Evolutionary conservation across 768 basidiomycete genomes (phyloP).

Genomic region (Suillus ampliporus): DNA sequence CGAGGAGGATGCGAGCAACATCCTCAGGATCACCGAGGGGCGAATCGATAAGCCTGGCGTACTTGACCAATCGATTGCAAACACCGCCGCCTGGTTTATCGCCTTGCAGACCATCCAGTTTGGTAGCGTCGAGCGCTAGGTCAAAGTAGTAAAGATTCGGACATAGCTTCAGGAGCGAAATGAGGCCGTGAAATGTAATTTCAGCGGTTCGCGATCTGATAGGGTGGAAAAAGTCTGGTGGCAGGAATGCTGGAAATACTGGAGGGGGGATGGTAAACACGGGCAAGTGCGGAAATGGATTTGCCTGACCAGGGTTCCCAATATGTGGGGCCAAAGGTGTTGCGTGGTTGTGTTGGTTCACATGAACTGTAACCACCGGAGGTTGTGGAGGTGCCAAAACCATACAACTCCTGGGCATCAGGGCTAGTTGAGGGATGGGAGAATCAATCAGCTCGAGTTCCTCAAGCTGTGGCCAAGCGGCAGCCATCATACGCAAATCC

Average conservation of each 20-base stretch:
- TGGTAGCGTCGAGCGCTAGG: slow-evolving; percentile 11
- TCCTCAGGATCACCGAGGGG: slow-evolving; percentile 1
- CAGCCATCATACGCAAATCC: slow-evolving; percentile 5
- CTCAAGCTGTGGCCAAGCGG: slow-evolving; percentile 14
- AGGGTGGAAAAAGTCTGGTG: too few relatives aligned
- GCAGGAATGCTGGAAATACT: background rate
- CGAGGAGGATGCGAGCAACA: slow-evolving; percentile 9
- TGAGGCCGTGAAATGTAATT: slow-evolving; percentile 14
- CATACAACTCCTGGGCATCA: too few relatives aligned
- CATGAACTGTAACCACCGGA: too few relatives aligned
- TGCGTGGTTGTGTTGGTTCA: too few relatives aligned
- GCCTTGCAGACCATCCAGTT: background rate
- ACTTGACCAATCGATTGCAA: slow-evolving; percentile 9
- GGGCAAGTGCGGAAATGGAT: too few relatives aligned
- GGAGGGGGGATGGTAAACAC: background rate
- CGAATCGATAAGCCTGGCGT: slow-evolving; percentile 4
- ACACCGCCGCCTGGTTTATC: slow-evolving; percentile 10
- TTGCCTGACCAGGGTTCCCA: too few relatives aligned
- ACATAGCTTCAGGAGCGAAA: slow-evolving; percentile 1
- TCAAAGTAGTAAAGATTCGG: slow-evolving; percentile 6
- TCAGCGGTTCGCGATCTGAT: background rate
- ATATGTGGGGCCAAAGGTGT: too few relatives aligned
- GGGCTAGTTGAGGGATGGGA: too few relatives aligned
- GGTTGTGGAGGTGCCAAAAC: too few relatives aligned
- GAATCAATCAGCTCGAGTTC: slow-evolving; percentile 1